Evolutionary conservation across 2,329 filamentous ascomycete genomes (phyloP).

Genomic region (Penicillium crustosum): DNA sequence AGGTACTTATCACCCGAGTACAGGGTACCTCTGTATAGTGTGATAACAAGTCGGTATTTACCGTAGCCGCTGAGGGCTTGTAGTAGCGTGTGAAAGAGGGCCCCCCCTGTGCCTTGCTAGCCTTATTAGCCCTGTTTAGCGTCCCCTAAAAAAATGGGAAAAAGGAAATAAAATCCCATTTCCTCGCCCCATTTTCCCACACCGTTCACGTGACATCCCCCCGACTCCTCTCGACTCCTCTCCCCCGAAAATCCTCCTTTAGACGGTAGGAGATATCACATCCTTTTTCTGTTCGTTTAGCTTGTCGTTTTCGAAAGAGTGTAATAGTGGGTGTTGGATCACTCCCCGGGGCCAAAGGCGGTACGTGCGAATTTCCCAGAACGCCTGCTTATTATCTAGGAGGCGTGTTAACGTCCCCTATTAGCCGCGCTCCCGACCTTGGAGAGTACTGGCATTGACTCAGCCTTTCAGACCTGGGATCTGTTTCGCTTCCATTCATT

Average conservation of each 20-base stretch:
- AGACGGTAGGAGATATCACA: neutral
- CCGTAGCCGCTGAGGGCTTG: conserved; percentile 20
- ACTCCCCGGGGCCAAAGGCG: conserved; percentile 12
- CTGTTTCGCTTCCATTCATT: conserved; percentile 12
- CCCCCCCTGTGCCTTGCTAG: conserved; percentile 6
- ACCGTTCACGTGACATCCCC: conserved; percentile 22
- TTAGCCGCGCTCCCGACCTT: conserved; percentile 16
- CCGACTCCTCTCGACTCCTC: conserved; percentile 22
- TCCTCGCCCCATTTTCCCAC: conserved; percentile 8
- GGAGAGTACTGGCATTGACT: conserved; percentile 11
- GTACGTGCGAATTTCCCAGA: conserved; percentile 11
- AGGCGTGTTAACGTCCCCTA: conserved; percentile 16
- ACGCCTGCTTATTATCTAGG: conserved; percentile 15
- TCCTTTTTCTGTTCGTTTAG: conserved; percentile 12
- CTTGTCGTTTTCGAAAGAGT: conserved; percentile 5
- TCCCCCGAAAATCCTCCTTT: conserved; percentile 5
- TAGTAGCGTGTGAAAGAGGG: conserved; percentile 10
- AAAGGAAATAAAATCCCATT: conserved; percentile 8
- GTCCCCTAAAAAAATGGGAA: neutral
- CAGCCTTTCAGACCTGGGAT: conserved; percentile 6
- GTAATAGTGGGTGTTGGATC: conserved; percentile 15
- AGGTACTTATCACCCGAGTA: neutral
- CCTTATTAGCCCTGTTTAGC: conserved; percentile 10
- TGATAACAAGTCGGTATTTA: conserved; percentile 3
- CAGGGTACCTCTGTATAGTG: neutral